Percentiles rank a stretch among this genome's conserved stretches.
These are phyloP conservation scores for Trifolium repens DNA, from an alignment of 306 rosid genomes.

Conservation along the genomic window DNA sequence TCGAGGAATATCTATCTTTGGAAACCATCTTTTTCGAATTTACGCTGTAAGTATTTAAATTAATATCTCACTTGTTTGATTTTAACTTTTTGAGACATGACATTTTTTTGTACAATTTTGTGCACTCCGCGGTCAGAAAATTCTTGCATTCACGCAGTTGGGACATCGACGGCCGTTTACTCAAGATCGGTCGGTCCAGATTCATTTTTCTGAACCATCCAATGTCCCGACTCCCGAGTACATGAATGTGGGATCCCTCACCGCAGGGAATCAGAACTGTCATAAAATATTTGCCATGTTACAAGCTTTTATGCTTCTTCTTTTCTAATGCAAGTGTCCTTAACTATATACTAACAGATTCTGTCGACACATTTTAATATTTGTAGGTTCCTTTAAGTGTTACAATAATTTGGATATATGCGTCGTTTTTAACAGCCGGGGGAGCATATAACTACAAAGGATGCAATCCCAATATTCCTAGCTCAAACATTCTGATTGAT, in stretches of 20 bases:
- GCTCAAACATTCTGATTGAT: conserved; percentile 83
- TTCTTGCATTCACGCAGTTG: too few relatives aligned
- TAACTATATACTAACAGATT: conserved; percentile 33
- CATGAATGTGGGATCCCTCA: too few relatives aligned
- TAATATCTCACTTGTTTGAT: conserved; percentile 27
- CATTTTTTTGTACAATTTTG: neutral
- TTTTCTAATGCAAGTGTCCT: neutral
- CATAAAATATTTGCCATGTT: conserved; percentile 10
- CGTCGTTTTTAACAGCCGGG: conserved; percentile 89
- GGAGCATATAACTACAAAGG: conserved; percentile 92
- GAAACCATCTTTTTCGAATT: conserved; percentile 73
- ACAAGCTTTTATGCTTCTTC: conserved; percentile 1
- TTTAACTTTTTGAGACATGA: neutral
- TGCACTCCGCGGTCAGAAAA: neutral
- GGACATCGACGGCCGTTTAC: too few relatives aligned
- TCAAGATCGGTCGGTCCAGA: too few relatives aligned
- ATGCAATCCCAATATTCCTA: conserved; percentile 79
- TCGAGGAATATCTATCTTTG: conserved; percentile 81
- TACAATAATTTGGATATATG: conserved; percentile 79
- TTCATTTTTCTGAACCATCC: too few relatives aligned
- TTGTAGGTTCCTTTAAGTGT: conserved; percentile 89
- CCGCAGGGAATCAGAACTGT: too few relatives aligned
- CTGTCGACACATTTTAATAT: conserved; percentile 39
- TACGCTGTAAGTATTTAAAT: conserved; percentile 66
- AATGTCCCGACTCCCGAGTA: too few relatives aligned